phyloP scores from a whole-genome alignment of 2,329 filamentous ascomycete species.

The Leptographium wingfieldii region DNA sequence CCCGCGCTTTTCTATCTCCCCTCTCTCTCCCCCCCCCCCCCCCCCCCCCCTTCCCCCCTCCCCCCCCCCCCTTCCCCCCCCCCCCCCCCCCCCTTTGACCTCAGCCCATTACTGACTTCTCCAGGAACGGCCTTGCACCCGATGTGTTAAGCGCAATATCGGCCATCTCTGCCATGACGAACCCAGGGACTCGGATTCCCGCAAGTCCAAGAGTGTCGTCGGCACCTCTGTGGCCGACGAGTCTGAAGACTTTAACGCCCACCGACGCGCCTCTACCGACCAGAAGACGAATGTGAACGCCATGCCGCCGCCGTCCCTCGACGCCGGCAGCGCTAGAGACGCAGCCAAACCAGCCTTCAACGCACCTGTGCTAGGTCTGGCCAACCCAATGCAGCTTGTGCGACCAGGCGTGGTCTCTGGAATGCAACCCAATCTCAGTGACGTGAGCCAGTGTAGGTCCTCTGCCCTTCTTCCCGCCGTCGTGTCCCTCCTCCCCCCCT shows the following conservation, averaged over 20 bases:
- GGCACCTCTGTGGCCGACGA: constrained; percentile 48
- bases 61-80: too few relatives aligned
- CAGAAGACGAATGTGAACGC: constrained; percentile 32
- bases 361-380: constrained; percentile 33
- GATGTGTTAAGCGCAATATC: constrained; percentile 97
- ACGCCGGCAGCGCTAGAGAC: constrained; percentile 19
- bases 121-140: constrained; percentile 88
- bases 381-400: constrained; percentile 51
- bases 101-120: background rate
- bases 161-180: constrained; percentile 98
- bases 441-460: constrained; percentile 60
- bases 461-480: background rate
- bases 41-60: background rate
- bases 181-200: constrained; percentile 70
- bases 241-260: constrained; percentile 40
- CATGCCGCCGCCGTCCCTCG: constrained; percentile 41
- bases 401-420: constrained; percentile 59
- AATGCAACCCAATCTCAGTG: constrained; percentile 47
- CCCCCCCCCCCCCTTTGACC: background rate
- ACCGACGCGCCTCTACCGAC: constrained; percentile 41
- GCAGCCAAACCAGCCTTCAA: constrained; percentile 31
- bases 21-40: too few relatives aligned
- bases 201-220: constrained; percentile 61
- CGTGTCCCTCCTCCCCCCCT: constrained; percentile 1
- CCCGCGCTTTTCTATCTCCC: too few relatives aligned